A percentile compares a stretch with the other conserved stretches of the same genome.
phyloP scores from a whole-genome alignment of 352 stramenopile genomes.

The Globisporangium camurandrum region DNA sequence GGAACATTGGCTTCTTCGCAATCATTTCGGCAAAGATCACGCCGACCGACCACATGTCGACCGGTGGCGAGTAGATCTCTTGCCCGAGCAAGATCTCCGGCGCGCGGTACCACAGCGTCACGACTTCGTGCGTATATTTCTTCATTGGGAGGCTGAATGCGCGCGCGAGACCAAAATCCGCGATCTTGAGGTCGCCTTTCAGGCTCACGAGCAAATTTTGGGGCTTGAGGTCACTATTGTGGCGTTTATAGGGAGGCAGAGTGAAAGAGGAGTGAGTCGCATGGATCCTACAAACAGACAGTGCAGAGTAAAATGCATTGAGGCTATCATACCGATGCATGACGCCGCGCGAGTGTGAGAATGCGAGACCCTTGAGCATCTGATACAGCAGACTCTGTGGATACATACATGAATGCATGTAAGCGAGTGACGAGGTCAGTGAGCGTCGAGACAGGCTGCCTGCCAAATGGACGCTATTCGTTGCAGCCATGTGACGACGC shows the following conservation, averaged over 20 bases:
- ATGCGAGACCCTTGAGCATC: slow-evolving; percentile 78
- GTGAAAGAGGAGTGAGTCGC: too few species aligned
- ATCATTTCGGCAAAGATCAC: slow-evolving; percentile 86
- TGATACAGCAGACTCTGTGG: slow-evolving; percentile 72
- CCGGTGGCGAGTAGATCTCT: slow-evolving; percentile 76
- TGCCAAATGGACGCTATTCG: not conserved
- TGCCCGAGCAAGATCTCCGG: slow-evolving; percentile 97
- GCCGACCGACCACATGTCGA: slow-evolving; percentile 86
- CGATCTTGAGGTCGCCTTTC: slow-evolving; percentile 94
- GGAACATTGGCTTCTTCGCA: slow-evolving; percentile 74
- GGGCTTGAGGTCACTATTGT: slow-evolving; percentile 94
- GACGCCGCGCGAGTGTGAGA: slow-evolving; percentile 82
- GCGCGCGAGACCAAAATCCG: slow-evolving; percentile 97
- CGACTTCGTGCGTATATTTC: slow-evolving; percentile 97
- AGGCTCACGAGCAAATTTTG: slow-evolving; percentile 96
- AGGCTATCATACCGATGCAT: slow-evolving; percentile 67
- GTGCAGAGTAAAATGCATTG: too few species aligned
- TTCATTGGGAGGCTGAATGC: slow-evolving; percentile 96
- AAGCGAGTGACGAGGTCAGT: not conserved
- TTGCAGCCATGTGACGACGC: not conserved
- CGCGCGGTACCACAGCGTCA: slow-evolving; percentile 98
- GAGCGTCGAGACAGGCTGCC: not conserved
- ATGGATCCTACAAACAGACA: too few species aligned
- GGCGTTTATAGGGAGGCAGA: too few species aligned
- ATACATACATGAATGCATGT: not conserved